Base-by-base conservation (phyloP, 108 stramenopile genomes). In the Skeletonema marinoi region DNA sequence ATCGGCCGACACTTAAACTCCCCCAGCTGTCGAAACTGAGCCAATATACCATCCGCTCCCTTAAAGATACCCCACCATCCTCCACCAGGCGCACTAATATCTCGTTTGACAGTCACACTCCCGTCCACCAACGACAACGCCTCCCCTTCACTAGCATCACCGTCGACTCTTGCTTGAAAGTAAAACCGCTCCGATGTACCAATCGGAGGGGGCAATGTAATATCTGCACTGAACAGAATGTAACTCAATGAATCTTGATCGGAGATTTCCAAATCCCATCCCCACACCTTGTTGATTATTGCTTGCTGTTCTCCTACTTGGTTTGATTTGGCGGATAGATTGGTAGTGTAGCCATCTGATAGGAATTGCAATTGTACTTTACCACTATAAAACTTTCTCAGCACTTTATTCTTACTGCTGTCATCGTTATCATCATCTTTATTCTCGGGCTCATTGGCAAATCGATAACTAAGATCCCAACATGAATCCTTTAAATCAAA, bases 191-290 rank as follows among this genome's bases (percentile, higher is more conserved):
- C 72, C 6, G 41, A 36, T 46, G n/a, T 17, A 19, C 17, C 16
- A 4, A 66, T 77, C 74, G 33, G 84, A 51, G 25, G 70, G n/a
- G 31, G 84, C 76, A 56, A 80, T 66, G 39, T 30, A 12, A 84
- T 79, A 71, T 91, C 90, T 65, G 87, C 83, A 50, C 81, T 83
- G 70, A 88, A 88, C 4, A 91, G 65, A 12, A 91, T 50, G 64
- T 88, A 90, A 8, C 83, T 56, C 36, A 74, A 30, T n/a, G 68
- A 60, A 59, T 88, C 88, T 50, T 87, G 78, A 42, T 48, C 72
- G 59, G 86, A 85, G 5, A 42, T 68, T 74, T 91, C 90, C 11
- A 75, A 29, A 56, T 91, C 90, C 90, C 90, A 91, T 11, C 90
- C 90, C 90, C 90, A 91, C 1, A 85, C 65, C 48, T 91, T 91